A percentile compares a stretch with the other conserved stretches of the same genome.
phyloP scores from a whole-genome alignment of 495 filamentous ascomycete genomes.

The Annulohypoxylon moriforme region DNA sequence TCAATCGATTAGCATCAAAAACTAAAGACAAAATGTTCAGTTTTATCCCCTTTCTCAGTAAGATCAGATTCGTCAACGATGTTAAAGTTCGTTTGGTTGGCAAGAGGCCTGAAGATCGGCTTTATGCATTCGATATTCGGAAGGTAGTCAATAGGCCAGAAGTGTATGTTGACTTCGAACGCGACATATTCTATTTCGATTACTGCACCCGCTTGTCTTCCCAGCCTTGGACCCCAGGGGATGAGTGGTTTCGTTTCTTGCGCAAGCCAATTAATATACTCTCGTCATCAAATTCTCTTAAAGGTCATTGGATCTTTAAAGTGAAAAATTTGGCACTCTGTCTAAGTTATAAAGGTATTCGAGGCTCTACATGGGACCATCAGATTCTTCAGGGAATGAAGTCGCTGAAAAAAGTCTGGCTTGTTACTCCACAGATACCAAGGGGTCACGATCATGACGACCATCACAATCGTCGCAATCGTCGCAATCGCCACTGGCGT shows the following conservation, averaged over 20 bases:
- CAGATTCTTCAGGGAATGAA: not conserved
- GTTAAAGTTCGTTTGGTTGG: too few relatives aligned
- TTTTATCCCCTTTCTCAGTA: not conserved
- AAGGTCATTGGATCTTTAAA: constrained; percentile 24
- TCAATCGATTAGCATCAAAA: not conserved
- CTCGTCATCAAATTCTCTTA: not conserved
- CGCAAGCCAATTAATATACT: not conserved
- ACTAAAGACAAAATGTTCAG: not conserved
- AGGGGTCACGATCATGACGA: too few relatives aligned
- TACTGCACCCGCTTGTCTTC: not conserved
- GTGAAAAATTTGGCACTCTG: constrained; percentile 11
- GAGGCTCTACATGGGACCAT: not conserved
- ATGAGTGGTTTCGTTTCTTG: constrained; percentile 27
- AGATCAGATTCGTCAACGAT: constrained; percentile 10
- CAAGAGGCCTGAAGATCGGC: too few relatives aligned
- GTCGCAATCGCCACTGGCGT: too few relatives aligned
- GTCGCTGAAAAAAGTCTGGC: not conserved
- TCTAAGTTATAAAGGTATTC: not conserved
- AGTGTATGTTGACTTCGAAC: constrained; percentile 5
- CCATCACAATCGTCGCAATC: too few relatives aligned
- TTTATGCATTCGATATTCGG: too few relatives aligned
- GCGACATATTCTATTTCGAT: constrained; percentile 21
- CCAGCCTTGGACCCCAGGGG: too few relatives aligned
- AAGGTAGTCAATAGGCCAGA: not conserved
- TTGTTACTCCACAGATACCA: not conserved